Percentiles rank a stretch among this genome's conserved stretches.
These are phyloP conservation scores for Metschnikowia lochheadii DNA, from an alignment of 805 yeast species.

Conservation along the genomic window DNA sequence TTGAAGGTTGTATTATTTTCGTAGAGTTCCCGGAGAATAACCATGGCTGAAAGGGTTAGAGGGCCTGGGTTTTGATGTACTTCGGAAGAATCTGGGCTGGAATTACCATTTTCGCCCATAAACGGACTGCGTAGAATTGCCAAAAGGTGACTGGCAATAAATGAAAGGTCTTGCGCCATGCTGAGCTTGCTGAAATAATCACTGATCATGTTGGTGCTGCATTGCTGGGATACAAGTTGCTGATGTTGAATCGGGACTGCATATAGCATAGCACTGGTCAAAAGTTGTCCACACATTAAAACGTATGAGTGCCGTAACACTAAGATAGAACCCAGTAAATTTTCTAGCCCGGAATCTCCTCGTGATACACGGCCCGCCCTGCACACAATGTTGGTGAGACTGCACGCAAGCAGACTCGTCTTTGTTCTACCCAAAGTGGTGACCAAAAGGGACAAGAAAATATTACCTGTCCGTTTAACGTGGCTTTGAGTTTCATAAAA, in stretches of 20 bases:
- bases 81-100: background rate
- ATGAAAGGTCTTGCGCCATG: constrained; percentile 51
- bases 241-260: constrained; percentile 45
- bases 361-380: constrained; percentile 41
- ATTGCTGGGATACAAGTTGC: constrained; percentile 11
- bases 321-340: constrained; percentile 25
- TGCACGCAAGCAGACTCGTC: constrained; percentile 54
- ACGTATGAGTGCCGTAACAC: constrained; percentile 46
- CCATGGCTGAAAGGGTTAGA: constrained; percentile 56
- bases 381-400: constrained; percentile 62
- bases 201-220: constrained; percentile 47
- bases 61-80: constrained; percentile 11
- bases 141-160: constrained; percentile 46
- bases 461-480: constrained; percentile 48
- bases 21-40: constrained; percentile 70
- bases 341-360: constrained; percentile 44
- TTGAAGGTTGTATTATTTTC: constrained; percentile 66
- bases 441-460: constrained; percentile 55
- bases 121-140: constrained; percentile 25
- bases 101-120: background rate
- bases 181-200: constrained; percentile 49
- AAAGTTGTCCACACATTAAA: constrained; percentile 55
- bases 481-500: constrained; percentile 48
- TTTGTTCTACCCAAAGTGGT: constrained; percentile 44
- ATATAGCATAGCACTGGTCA: constrained; percentile 58